Conservation (phyloP, 2,329 filamentous ascomycete species). For the Pseudodiploospora longispora region DNA sequence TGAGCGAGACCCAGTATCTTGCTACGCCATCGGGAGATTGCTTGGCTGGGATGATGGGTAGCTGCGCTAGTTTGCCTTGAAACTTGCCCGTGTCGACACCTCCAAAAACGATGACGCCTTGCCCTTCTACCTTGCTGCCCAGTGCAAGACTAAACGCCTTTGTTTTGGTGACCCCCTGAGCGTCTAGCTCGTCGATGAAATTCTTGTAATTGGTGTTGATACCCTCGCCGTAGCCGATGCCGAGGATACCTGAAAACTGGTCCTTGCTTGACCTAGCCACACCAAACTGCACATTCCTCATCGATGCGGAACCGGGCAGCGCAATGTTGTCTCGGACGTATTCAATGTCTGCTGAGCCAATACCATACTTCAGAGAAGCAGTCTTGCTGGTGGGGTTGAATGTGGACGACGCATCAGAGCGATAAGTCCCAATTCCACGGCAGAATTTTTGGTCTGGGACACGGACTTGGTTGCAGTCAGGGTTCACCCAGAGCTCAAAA, state of each 20-base stretch:
- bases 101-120: conserved; percentile 60
- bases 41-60: conserved; percentile 52
- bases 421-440: conserved; percentile 35
- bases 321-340: conserved; percentile 40
- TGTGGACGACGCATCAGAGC: conserved; percentile 33
- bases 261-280: conserved; percentile 45
- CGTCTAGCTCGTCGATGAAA: conserved; percentile 41
- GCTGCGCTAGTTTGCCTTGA: conserved; percentile 45
- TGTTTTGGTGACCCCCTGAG: conserved; percentile 47
- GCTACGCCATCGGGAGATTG: conserved; percentile 47
- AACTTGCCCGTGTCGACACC: conserved; percentile 60
- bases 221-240: conserved; percentile 59
- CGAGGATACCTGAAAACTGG: conserved; percentile 55
- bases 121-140: conserved; percentile 50
- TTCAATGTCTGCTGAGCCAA: conserved; percentile 41
- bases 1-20: conserved; percentile 45
- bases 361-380: conserved; percentile 41
- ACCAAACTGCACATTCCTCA: conserved; percentile 52
- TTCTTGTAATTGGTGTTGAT: conserved; percentile 40
- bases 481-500: conserved; percentile 57
- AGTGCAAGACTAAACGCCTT: conserved; percentile 60
- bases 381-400: conserved; percentile 21
- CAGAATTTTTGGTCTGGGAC: conserved; percentile 37
- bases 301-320: conserved; percentile 31
- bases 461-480: conserved; percentile 42